phyloP scores from a whole-genome alignment of 768 basidiomycete species.

The Gautieria morchelliformis region DNA sequence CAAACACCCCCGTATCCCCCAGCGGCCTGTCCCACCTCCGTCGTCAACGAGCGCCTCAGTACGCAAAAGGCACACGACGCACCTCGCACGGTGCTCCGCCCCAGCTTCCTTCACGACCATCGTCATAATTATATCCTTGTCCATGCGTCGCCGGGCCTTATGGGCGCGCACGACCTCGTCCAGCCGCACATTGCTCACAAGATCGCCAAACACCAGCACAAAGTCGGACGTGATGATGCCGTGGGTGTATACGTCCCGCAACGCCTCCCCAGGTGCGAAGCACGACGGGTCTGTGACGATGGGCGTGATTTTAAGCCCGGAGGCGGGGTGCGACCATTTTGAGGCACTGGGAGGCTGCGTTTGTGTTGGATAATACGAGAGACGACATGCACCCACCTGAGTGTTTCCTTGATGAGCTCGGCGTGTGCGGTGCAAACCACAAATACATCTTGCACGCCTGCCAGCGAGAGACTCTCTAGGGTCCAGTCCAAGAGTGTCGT shows the following conservation, averaged over 20 bases:
- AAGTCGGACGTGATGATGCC: slow-evolving; percentile 87
- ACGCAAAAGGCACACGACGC: slow-evolving; percentile 14
- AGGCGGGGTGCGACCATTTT: slow-evolving; percentile 74
- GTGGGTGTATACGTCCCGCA: slow-evolving; percentile 89
- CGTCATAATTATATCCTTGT: slow-evolving; percentile 94
- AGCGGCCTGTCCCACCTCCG: slow-evolving; percentile 39
- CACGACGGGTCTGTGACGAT: slow-evolving; percentile 81
- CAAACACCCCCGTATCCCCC: slow-evolving; percentile 71
- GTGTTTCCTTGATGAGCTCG: slow-evolving; percentile 73
- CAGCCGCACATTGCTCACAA: slow-evolving; percentile 88
- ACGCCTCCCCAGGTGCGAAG: slow-evolving; percentile 82
- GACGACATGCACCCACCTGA: slow-evolving; percentile 45
- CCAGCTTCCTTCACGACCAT: slow-evolving; percentile 81
- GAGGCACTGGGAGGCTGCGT: slow-evolving; percentile 43
- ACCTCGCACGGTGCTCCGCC: slow-evolving; percentile 63
- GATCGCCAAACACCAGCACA: slow-evolving; percentile 83
- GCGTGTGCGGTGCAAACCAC: slow-evolving; percentile 90
- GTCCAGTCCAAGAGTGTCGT: slow-evolving; percentile 93
- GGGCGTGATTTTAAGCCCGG: slow-evolving; percentile 75
- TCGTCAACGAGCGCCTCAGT: slow-evolving; percentile 1
- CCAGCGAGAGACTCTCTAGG: slow-evolving; percentile 87
- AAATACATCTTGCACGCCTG: slow-evolving; percentile 93
- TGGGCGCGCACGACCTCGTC: slow-evolving; percentile 84
- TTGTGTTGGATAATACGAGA: slow-evolving; percentile 5
- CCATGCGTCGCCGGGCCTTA: slow-evolving; percentile 74